phyloP scores from a whole-genome alignment of 495 filamentous ascomycete species.

The Trichoderma erinaceum region DNA sequence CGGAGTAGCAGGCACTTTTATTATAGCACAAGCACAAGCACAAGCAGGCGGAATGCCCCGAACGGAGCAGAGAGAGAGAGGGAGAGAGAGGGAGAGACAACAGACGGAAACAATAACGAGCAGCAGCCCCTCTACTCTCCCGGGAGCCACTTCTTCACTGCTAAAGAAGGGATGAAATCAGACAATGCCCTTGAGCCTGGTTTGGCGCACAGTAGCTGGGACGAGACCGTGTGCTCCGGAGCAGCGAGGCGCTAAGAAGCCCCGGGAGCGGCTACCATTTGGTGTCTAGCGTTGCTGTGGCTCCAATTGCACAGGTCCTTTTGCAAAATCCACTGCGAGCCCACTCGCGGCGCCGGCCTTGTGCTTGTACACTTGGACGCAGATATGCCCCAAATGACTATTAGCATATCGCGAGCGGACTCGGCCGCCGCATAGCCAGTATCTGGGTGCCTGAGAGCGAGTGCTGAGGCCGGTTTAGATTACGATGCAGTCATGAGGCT shows the following conservation, averaged over 20 bases:
- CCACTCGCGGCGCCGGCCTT: conserved; percentile 8
- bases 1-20: neutral
- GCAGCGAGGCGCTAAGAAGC: conserved; percentile 4
- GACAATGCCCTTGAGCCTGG: conserved; percentile 4
- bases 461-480: neutral
- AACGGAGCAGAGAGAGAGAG: neutral
- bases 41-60: neutral
- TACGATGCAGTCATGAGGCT: neutral
- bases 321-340: conserved; percentile 9
- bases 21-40: neutral
- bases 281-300: conserved; percentile 10
- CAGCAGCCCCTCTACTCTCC: neutral
- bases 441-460: neutral
- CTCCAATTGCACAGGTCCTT: conserved; percentile 12
- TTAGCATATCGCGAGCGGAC: neutral
- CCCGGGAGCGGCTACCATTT: conserved; percentile 8
- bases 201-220: neutral
- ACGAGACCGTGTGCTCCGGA: conserved; percentile 1
- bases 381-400: neutral
- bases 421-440: neutral
- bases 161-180: neutral
- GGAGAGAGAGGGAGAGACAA: neutral
- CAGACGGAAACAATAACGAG: neutral
- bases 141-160: neutral
- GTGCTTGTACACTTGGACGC: neutral